Conservation (phyloP, 108 stramenopile species). For the Tribonema minus region DNA sequence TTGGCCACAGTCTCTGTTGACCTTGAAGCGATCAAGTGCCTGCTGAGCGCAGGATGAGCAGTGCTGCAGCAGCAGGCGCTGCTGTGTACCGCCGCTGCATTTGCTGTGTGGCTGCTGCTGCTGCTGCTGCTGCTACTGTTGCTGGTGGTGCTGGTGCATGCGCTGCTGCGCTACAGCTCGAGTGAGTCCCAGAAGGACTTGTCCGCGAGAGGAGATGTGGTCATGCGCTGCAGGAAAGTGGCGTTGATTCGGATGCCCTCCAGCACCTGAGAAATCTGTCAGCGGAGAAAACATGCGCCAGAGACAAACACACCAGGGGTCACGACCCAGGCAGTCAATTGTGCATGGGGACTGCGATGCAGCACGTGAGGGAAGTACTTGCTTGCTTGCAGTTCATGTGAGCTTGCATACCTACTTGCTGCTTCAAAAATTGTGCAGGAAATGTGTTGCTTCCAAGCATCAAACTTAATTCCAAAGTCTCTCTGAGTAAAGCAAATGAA, state of each 20-base stretch:
- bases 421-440: too few relatives aligned
- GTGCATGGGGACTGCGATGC: too few relatives aligned
- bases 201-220: background rate
- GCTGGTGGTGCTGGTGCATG: background rate
- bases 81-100: too few relatives aligned
- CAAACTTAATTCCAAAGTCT: too few relatives aligned
- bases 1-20: background rate
- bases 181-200: slow-evolving; percentile 8
- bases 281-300: background rate
- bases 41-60: too few relatives aligned
- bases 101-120: background rate
- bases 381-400: too few relatives aligned
- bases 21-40: background rate
- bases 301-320: background rate
- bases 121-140: background rate
- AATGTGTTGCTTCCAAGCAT: too few relatives aligned
- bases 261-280: slow-evolving; percentile 32
- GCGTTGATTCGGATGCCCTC: slow-evolving; percentile 38
- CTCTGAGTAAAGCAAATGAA: too few relatives aligned
- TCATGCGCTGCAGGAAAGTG: slow-evolving; percentile 7
- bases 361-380: too few relatives aligned
- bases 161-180: background rate
- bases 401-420: too few relatives aligned
- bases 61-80: too few relatives aligned
- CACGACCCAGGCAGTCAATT: too few relatives aligned